Base-by-base conservation (phyloP, 495 filamentous ascomycete species). In the Aspergillus diversus region DNA sequence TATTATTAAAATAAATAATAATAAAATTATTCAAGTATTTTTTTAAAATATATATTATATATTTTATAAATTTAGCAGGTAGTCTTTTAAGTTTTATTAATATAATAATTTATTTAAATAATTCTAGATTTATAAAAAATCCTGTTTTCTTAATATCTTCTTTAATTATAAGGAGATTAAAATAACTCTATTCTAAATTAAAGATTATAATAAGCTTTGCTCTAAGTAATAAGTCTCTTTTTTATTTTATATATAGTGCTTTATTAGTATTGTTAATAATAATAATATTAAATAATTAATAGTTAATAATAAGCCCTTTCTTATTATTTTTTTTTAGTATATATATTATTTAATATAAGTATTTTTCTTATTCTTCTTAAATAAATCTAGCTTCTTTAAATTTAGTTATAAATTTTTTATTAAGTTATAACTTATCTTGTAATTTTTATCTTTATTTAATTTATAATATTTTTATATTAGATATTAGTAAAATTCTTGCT, bases 181-280 rank as follows among this genome's bases (percentile, higher is more conserved):
- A 37, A 1, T 55, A 55, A 13, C n/a, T 0, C 15, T 35, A 34
- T 49, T 49, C 2, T 13, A n/a, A 35, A 35, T 35, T 33, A 35
- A 33, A 33, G 5, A 55, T 9, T 37, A 37, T 55, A 34, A 34
- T 8, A 55, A 35, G n/a, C 5, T 35, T 49, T n/a, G 7, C n/a
- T 15, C 6, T 31, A 53, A 53, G 33, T 31, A 53, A 13, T 4
- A 8, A 15, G 21, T 27, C 27, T 49, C 7, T 49, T 27, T 27
- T 27, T 27, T 27, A 27, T 27, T 27, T 39, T 4, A 39, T 39
- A 4, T 39, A 39, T 39, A 39, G 37, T 39, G 3, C 13, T 13
- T 39, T 39, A 13, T 39, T 39, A 8, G 13, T 4, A 39, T 39
- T 39, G 4, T 39, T 39, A 55, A 55, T 55, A 55, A 55, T 55